A percentile compares a stretch with the other conserved stretches of the same genome.
Evolutionary conservation across 768 basidiomycete genomes (phyloP).

Genomic region (Russula compacta): DNA sequence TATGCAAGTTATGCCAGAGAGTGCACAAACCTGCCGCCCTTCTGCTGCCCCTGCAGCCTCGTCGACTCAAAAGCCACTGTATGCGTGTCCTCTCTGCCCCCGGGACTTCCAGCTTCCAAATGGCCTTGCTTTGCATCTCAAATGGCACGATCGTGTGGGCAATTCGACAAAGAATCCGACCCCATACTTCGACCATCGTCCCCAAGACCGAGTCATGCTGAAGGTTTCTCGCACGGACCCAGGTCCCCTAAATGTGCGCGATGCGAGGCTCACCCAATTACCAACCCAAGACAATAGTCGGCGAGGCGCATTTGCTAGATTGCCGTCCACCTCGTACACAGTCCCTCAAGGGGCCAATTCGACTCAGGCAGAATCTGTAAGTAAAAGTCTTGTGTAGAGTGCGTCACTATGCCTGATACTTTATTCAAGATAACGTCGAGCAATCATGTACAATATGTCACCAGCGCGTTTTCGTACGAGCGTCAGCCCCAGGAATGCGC

Average conservation of each 20-base stretch:
- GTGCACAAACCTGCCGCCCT: neutral
- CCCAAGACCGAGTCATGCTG: neutral
- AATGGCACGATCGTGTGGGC: constrained; percentile 18
- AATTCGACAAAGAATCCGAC: neutral
- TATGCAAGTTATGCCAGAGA: neutral
- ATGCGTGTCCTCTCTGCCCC: constrained; percentile 17
- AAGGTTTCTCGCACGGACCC: neutral
- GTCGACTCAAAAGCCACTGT: neutral
- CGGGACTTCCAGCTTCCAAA: constrained; percentile 17
- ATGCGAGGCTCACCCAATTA: neutral
- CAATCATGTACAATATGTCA: neutral
- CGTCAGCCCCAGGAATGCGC: constrained; percentile 11
- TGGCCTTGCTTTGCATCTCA: constrained; percentile 19
- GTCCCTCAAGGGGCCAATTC: neutral
- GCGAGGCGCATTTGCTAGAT: neutral
- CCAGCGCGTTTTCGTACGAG: neutral
- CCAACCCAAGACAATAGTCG: neutral
- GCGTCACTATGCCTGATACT: neutral
- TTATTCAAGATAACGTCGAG: neutral
- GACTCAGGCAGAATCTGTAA: constrained; percentile 2
- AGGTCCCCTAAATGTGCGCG: neutral
- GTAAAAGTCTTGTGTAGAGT: neutral
- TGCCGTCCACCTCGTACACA: neutral
- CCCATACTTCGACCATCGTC: neutral
- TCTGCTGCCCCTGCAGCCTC: neutral